Percentiles rank a stretch among this genome's conserved stretches.
These are phyloP conservation scores for Penicillium thymicola DNA, from an alignment of 2,329 filamentous ascomycete species.

Conservation along the genomic window DNA sequence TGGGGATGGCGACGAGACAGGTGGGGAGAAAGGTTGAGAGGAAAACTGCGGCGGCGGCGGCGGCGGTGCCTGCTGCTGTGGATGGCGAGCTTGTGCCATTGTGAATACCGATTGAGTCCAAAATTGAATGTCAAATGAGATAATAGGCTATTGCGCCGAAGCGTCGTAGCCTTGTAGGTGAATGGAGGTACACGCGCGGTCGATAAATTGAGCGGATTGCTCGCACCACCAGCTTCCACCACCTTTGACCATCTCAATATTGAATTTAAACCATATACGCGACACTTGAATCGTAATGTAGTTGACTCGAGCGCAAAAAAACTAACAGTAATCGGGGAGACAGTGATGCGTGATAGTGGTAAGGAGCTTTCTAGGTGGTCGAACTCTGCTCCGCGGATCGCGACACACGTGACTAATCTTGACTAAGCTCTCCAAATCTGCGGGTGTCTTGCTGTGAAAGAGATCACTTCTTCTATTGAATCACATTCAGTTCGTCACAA, in stretches of 20 bases:
- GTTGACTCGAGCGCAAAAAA: background rate
- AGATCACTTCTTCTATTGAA: background rate
- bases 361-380: conserved; percentile 22
- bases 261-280: conserved; percentile 20
- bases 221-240: conserved; percentile 36
- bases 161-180: conserved; percentile 21
- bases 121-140: conserved; percentile 12
- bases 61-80: conserved; percentile 23
- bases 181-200: conserved; percentile 31
- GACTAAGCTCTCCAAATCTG: conserved; percentile 7
- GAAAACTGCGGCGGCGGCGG: conserved; percentile 44
- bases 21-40: conserved; percentile 60
- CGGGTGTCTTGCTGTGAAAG: background rate
- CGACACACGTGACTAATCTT: conserved; percentile 23
- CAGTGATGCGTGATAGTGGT: conserved; percentile 11
- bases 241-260: conserved; percentile 40
- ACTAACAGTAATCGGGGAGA: conserved; percentile 7
- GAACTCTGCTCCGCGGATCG: conserved; percentile 25
- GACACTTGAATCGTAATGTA: background rate
- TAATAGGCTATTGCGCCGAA: conserved; percentile 21
- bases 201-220: conserved; percentile 38
- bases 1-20: conserved; percentile 61
- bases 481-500: background rate
- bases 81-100: conserved; percentile 59
- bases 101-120: conserved; percentile 26